phyloP scores from a whole-genome alignment of 2,329 filamentous ascomycete genomes.

The Exophiala dermatitidis region DNA sequence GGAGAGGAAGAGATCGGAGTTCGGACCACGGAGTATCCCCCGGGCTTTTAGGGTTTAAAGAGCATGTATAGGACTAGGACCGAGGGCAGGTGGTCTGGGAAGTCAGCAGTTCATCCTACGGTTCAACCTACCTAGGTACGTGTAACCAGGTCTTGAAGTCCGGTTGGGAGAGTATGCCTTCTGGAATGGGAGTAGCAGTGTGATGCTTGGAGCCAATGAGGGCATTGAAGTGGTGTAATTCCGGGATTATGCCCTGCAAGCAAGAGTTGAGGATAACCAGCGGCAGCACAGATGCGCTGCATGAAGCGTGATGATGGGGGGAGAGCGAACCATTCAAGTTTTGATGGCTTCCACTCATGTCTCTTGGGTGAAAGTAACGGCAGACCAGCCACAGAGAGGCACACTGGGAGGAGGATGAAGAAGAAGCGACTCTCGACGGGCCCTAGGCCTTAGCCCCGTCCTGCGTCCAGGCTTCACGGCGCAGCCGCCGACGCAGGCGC shows the following conservation, averaged over 20 bases:
- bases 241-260: not conserved
- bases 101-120: constrained; percentile 11
- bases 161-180: not conserved
- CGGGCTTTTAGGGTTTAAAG: constrained; percentile 16
- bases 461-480: too few species aligned
- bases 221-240: constrained; percentile 2
- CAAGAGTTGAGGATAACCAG: not conserved
- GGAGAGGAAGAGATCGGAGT: constrained; percentile 16
- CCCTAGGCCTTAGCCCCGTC: too few species aligned
- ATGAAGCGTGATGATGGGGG: constrained; percentile 6
- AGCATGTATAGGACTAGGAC: constrained; percentile 9
- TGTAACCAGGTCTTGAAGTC: constrained; percentile 2
- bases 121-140: not conserved
- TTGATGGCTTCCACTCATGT: not conserved
- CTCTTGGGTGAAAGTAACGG: not conserved
- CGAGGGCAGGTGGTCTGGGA: not conserved
- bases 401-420: too few species aligned
- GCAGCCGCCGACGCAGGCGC: not conserved
- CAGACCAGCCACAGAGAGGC: not conserved
- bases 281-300: not conserved
- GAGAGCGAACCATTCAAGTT: too few species aligned
- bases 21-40: not conserved
- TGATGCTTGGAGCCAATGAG: constrained; percentile 10
- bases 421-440: too few species aligned
- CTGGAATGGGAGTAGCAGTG: too few species aligned